Percentiles rank a stretch among this genome's conserved stretches.
phyloP scores from a whole-genome alignment of 805 yeast species.

The Saccharomyces paradoxus region DNA sequence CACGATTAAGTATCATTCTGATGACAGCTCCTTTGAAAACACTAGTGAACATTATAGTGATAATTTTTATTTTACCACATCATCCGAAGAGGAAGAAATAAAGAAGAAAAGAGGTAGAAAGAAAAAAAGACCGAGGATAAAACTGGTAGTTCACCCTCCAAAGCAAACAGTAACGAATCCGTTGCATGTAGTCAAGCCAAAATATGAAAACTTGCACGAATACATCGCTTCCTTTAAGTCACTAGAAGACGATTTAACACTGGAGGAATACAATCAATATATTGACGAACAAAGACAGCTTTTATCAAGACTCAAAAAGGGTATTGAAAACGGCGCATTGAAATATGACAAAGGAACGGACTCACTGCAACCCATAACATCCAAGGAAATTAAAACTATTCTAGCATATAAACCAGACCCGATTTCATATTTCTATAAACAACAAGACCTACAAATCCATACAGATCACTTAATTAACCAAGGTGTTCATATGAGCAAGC shows the following conservation, averaged over 20 bases:
- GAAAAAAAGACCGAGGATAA: conserved; percentile 24
- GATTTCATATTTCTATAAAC: conserved; percentile 32
- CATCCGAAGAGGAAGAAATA: conserved; percentile 25
- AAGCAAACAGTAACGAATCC: conserved; percentile 53
- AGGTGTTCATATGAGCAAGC: conserved; percentile 59
- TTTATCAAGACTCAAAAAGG: conserved; percentile 39
- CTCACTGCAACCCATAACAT: conserved; percentile 37
- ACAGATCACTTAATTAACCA: conserved; percentile 72
- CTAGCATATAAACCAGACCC: conserved; percentile 41
- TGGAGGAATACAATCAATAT: conserved; percentile 53
- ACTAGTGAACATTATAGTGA: conserved; percentile 10
- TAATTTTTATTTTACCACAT: conserved; percentile 24
- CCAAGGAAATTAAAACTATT: conserved; percentile 32
- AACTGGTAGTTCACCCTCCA: conserved; percentile 33
- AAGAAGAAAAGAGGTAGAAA: conserved; percentile 7
- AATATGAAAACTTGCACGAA: conserved; percentile 34
- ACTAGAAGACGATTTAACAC: conserved; percentile 52
- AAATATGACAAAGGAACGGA: conserved; percentile 36
- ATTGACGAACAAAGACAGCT: conserved; percentile 45
- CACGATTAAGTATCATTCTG: neutral
- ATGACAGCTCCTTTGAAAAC: neutral
- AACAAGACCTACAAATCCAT: conserved; percentile 41
- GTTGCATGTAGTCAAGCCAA: conserved; percentile 42
- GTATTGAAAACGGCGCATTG: conserved; percentile 37
- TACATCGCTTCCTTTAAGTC: conserved; percentile 49